phyloP scores from a whole-genome alignment of 345 rosid species.

The Cochlearia excelsa region DNA sequence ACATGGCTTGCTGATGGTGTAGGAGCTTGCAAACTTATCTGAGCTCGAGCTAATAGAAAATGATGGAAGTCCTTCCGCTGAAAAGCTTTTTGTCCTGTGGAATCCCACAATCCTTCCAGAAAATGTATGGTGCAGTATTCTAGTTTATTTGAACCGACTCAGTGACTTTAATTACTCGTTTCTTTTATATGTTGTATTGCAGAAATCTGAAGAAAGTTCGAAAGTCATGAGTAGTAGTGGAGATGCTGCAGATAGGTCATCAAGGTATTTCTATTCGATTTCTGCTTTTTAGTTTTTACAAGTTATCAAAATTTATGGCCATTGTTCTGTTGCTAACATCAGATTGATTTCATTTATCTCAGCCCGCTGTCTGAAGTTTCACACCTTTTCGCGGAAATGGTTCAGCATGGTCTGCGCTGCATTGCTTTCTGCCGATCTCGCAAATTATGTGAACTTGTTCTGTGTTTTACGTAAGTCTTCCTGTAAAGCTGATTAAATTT shows the following conservation, averaged over 20 bases:
- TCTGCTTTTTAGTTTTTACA: background rate
- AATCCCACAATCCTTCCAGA: constrained; percentile 45
- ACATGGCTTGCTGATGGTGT: constrained; percentile 38
- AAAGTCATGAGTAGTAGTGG: constrained; percentile 28
- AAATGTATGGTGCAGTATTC: constrained; percentile 41
- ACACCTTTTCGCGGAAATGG: constrained; percentile 85
- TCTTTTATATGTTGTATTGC: constrained; percentile 35
- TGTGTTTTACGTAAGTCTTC: constrained; percentile 71
- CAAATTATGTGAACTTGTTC: constrained; percentile 85
- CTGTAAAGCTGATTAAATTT: constrained; percentile 3
- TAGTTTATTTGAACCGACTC: constrained; percentile 3
- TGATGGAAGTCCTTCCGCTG: constrained; percentile 90
- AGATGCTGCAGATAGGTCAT: constrained; percentile 34
- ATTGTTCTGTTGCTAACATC: constrained; percentile 19
- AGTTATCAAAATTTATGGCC: constrained; percentile 14
- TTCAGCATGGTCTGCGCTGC: constrained; percentile 95
- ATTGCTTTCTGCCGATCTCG: constrained; percentile 91
- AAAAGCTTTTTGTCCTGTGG: constrained; percentile 82
- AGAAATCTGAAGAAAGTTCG: constrained; percentile 44
- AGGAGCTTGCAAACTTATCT: constrained; percentile 91
- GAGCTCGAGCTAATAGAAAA: constrained; percentile 70
- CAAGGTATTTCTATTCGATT: constrained; percentile 41
- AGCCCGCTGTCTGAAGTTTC: constrained; percentile 80
- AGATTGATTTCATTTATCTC: constrained; percentile 29
- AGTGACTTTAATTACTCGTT: constrained; percentile 13